Conservation (phyloP, 2,329 filamentous ascomycete species). For the Cladobotryum mycophilum region DNA sequence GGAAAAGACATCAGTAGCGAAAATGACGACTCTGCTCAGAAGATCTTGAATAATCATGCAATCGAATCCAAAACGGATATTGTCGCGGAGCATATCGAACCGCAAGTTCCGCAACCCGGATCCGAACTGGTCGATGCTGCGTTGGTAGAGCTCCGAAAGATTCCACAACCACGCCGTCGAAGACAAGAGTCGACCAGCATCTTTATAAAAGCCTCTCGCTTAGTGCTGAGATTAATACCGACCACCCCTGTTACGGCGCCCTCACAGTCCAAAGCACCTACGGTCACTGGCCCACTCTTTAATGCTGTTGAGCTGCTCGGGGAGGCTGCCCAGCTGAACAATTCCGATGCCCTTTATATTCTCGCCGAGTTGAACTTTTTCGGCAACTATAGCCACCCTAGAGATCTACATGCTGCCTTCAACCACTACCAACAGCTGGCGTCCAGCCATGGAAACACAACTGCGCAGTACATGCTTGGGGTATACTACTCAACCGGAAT, state of each 20-base stretch:
- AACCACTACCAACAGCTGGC: slow-evolving; percentile 75
- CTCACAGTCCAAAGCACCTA: slow-evolving; percentile 30
- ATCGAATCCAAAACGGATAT: slow-evolving; percentile 26
- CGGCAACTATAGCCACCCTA: slow-evolving; percentile 84
- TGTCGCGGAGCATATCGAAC: slow-evolving; percentile 21
- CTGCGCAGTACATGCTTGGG: slow-evolving; percentile 91
- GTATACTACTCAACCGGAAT: slow-evolving; percentile 94
- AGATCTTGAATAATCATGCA: slow-evolving; percentile 26
- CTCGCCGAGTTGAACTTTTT: slow-evolving; percentile 95
- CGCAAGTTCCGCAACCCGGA: slow-evolving; percentile 31
- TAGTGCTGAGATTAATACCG: slow-evolving; percentile 43
- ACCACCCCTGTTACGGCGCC: slow-evolving; percentile 43
- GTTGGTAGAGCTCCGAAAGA: slow-evolving; percentile 42
- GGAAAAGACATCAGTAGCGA: slow-evolving; percentile 29
- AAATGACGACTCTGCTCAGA: slow-evolving; percentile 23
- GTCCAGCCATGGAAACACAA: slow-evolving; percentile 72
- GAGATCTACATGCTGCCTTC: slow-evolving; percentile 74
- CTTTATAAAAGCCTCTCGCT: slow-evolving; percentile 34
- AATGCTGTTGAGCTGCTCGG: slow-evolving; percentile 49
- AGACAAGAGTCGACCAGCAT: slow-evolving; percentile 42
- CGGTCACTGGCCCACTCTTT: slow-evolving; percentile 37
- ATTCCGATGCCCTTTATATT: slow-evolving; percentile 80
- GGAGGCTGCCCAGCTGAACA: slow-evolving; percentile 47
- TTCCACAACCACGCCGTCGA: slow-evolving; percentile 39
- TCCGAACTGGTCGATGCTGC: slow-evolving; percentile 49